These are phyloP conservation scores for Forsythia suspensa DNA, from an alignment of 257 asterid genomes.

Conservation along the genomic window DNA sequence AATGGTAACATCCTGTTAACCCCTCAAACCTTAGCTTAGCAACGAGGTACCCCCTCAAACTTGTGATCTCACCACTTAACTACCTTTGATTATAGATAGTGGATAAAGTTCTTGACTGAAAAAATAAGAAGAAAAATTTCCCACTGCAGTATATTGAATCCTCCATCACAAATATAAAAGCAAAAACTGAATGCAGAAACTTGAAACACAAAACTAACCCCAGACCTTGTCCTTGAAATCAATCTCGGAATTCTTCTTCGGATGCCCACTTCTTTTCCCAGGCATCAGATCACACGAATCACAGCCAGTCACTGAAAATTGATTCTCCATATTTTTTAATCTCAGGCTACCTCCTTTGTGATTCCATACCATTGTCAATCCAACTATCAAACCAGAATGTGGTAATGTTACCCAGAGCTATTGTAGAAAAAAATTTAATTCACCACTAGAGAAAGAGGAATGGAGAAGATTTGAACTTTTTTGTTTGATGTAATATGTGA, in stretches of 20 bases:
- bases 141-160: neutral
- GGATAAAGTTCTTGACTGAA: neutral
- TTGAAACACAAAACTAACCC: neutral
- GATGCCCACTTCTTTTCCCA: neutral
- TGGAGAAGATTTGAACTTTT: neutral
- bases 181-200: neutral
- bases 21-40: neutral
- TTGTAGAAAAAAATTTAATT: neutral
- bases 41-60: neutral
- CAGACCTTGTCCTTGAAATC: neutral
- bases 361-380: neutral
- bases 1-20: neutral
- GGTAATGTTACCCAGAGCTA: neutral
- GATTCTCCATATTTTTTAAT: neutral
- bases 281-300: neutral
- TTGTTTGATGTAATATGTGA: neutral
- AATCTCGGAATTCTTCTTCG: neutral
- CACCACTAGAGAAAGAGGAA: neutral
- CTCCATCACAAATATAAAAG: neutral
- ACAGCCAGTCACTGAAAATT: neutral
- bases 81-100: neutral
- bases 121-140: neutral
- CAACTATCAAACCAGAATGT: neutral
- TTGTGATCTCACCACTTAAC: neutral
- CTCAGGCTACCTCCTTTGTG: neutral